Conservation (phyloP, 176 grass and related monocot species). For the Musa itinerans region DNA sequence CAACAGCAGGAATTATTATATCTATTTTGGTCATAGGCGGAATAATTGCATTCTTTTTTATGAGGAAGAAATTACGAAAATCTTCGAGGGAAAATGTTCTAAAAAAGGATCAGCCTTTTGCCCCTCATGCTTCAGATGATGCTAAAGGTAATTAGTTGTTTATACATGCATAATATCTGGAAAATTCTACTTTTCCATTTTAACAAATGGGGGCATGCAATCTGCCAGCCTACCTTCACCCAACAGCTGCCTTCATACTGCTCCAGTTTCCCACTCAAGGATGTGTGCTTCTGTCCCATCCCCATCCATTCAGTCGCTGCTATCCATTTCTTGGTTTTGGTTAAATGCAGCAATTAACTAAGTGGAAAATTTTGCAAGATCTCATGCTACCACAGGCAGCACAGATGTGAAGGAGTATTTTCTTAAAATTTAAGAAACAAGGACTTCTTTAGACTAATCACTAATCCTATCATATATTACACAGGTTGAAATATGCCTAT, state of each 20-base stretch:
- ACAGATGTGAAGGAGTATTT: too few relatives aligned
- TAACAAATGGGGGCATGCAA: background rate
- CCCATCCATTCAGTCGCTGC: too few relatives aligned
- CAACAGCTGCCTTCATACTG: background rate
- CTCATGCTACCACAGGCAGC: too few relatives aligned
- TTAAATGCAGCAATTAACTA: too few relatives aligned
- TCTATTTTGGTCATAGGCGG: conserved; percentile 60
- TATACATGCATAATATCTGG: background rate
- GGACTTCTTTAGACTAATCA: too few relatives aligned
- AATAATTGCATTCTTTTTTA: conserved; percentile 60
- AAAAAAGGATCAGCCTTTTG: conserved; percentile 73
- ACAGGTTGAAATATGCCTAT: too few relatives aligned
- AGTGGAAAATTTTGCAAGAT: too few relatives aligned
- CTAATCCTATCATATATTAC: too few relatives aligned
- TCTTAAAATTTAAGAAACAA: too few relatives aligned
- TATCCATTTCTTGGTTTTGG: too few relatives aligned
- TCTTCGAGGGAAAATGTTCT: conserved; percentile 35
- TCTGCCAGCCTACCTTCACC: too few relatives aligned
- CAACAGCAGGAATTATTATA: conserved; percentile 81
- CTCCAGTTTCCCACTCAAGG: background rate
- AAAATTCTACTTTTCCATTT: background rate
- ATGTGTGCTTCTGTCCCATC: too few relatives aligned
- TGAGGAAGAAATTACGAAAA: conserved; percentile 51
- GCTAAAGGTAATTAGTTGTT: conserved; percentile 45
- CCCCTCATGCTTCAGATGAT: conserved; percentile 45